These are phyloP conservation scores for Cercospora zeae-maydis DNA, from an alignment of 2,329 filamentous ascomycete genomes.

Conservation along the genomic window DNA sequence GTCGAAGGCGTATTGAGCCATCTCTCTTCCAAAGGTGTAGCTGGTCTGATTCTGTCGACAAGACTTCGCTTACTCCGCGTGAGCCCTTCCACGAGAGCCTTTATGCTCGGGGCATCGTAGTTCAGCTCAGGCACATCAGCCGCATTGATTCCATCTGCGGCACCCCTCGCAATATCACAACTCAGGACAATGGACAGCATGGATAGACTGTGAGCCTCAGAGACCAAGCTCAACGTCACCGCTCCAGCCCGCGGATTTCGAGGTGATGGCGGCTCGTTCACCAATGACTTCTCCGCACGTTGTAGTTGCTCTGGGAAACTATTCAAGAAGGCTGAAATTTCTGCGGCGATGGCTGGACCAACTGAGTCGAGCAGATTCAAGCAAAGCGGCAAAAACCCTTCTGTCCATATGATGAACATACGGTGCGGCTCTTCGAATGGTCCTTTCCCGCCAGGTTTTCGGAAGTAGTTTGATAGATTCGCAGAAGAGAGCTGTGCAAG, in stretches of 20 bases:
- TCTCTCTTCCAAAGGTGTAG: conserved; percentile 68
- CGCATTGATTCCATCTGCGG: conserved; percentile 56
- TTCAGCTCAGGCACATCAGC: conserved; percentile 66
- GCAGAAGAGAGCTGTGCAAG: conserved; percentile 75
- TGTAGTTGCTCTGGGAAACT: conserved; percentile 77
- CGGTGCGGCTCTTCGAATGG: conserved; percentile 74
- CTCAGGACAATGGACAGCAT: conserved; percentile 71
- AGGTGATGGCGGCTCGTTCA: conserved; percentile 49
- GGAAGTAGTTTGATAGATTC: conserved; percentile 73
- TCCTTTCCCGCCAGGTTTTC: conserved; percentile 63
- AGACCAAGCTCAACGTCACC: conserved; percentile 68
- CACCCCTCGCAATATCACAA: conserved; percentile 60
- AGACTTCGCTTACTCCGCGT: conserved; percentile 62
- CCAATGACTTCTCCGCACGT: conserved; percentile 69
- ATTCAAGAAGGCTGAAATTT: conserved; percentile 83
- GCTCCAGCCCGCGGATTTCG: conserved; percentile 52
- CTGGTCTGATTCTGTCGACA: conserved; percentile 68
- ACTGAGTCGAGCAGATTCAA: conserved; percentile 83
- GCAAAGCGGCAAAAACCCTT: conserved; percentile 80
- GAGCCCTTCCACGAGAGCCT: conserved; percentile 81
- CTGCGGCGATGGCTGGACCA: conserved; percentile 74
- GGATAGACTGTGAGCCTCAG: conserved; percentile 74
- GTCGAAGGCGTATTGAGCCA: conserved; percentile 50
- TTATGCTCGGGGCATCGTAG: conserved; percentile 69
- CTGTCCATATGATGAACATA: conserved; percentile 85